phyloP scores from a whole-genome alignment of 306 rosid species.

The Bauhinia variegata region DNA sequence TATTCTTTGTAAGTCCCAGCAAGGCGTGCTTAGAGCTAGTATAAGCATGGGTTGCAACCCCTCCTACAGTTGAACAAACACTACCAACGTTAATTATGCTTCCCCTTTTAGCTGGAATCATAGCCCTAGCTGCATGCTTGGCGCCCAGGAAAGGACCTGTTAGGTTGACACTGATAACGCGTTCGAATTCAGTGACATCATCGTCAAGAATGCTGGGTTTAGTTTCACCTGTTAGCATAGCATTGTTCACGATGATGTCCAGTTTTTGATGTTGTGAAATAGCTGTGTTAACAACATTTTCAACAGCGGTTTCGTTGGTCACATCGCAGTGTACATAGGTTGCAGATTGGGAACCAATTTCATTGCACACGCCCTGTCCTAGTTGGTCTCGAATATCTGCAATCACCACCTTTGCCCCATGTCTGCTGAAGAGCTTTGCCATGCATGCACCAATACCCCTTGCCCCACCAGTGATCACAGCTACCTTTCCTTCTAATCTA shows the following conservation, averaged over 20 bases:
- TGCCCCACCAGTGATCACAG: slow-evolving; percentile 43
- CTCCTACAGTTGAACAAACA: slow-evolving; percentile 33
- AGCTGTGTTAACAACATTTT: slow-evolving; percentile 3
- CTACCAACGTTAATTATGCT: slow-evolving; percentile 40
- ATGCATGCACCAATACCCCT: slow-evolving; percentile 40
- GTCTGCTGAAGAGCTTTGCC: slow-evolving; percentile 36
- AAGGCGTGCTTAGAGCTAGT: slow-evolving; percentile 44
- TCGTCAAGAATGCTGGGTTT: slow-evolving; percentile 42
- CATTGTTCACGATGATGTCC: slow-evolving; percentile 64
- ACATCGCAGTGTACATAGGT: slow-evolving; percentile 42
- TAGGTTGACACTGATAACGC: slow-evolving; percentile 27
- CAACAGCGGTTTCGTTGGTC: slow-evolving; percentile 40
- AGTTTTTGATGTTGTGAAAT: slow-evolving; percentile 44
- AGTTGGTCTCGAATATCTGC: slow-evolving; percentile 37
- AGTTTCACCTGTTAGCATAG: background rate
- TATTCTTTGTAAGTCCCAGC: slow-evolving; percentile 37
- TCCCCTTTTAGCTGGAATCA: slow-evolving; percentile 32
- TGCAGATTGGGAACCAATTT: slow-evolving; percentile 2
- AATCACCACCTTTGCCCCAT: slow-evolving; percentile 46
- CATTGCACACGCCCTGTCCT: slow-evolving; percentile 11
- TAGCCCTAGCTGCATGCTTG: slow-evolving; percentile 43
- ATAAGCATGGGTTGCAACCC: slow-evolving; percentile 42
- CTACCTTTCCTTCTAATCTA: slow-evolving; percentile 41
- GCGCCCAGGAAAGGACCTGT: slow-evolving; percentile 44
- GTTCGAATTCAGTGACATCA: slow-evolving; percentile 30